phyloP scores from a whole-genome alignment of 192 early-diverging fungal species.

The Pilaira anomala region DNA sequence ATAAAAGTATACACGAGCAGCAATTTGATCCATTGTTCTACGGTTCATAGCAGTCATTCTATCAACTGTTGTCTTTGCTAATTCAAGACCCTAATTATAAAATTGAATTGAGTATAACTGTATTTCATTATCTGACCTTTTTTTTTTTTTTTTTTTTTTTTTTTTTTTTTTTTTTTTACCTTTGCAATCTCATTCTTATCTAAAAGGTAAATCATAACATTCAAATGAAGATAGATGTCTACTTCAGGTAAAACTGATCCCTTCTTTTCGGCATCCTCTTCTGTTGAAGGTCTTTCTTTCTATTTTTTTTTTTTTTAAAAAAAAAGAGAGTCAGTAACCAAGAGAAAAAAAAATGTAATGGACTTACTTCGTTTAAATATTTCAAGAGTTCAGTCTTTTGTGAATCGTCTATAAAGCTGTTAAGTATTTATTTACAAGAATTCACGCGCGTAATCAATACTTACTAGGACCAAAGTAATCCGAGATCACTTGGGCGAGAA shows the following conservation, averaged over 20 bases:
- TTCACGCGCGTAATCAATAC: not conserved
- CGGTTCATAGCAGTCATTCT: slow-evolving; percentile 70
- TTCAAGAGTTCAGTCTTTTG: slow-evolving; percentile 32
- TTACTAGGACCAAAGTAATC: slow-evolving; percentile 51
- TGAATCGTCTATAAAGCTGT: slow-evolving; percentile 20
- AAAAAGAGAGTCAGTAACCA: too few relatives aligned
- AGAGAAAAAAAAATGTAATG: not conserved
- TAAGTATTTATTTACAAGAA: not conserved
- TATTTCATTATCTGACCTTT: too few relatives aligned
- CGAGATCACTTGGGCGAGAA: slow-evolving; percentile 59
- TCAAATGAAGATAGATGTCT: slow-evolving; percentile 79
- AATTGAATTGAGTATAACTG: not conserved
- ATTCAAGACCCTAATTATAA: slow-evolving; percentile 55
- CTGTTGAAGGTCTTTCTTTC: slow-evolving; percentile 5
- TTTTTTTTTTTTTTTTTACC: slow-evolving; percentile 37
- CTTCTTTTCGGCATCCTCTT: slow-evolving; percentile 31
- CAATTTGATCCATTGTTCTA: slow-evolving; percentile 86
- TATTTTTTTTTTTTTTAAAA: not conserved
- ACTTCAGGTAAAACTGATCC: slow-evolving; percentile 63
- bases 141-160: not conserved
- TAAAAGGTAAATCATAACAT: slow-evolving; percentile 78
- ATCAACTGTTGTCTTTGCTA: slow-evolving; percentile 65
- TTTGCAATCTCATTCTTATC: slow-evolving; percentile 71
- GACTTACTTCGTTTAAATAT: slow-evolving; percentile 37
- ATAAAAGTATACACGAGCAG: slow-evolving; percentile 92